These are phyloP conservation scores for Trichocomaceae sp. DNA, from an alignment of 2,329 filamentous ascomycete genomes.

Conservation along the genomic window DNA sequence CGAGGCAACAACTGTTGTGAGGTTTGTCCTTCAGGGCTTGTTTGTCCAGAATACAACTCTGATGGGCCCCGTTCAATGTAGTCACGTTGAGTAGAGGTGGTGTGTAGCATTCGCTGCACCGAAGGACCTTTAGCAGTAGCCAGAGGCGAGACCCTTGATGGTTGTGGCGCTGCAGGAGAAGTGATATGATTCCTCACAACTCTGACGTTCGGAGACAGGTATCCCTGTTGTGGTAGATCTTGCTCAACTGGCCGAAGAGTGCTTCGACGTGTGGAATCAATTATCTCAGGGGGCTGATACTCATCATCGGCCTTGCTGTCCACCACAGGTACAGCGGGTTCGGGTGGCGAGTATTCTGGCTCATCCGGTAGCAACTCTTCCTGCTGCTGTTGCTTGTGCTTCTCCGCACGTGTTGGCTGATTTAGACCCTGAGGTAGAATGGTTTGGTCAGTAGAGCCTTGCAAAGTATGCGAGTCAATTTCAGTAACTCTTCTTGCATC, in stretches of 20 bases:
- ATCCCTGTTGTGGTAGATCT: slow-evolving; percentile 28
- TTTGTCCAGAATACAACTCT: slow-evolving; percentile 29
- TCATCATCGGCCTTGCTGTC: slow-evolving; percentile 23
- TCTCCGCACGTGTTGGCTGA: slow-evolving; percentile 1
- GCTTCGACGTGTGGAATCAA: slow-evolving; percentile 37
- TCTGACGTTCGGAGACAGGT: slow-evolving; percentile 47
- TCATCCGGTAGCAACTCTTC: slow-evolving; percentile 31
- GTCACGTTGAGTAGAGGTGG: slow-evolving; percentile 26
- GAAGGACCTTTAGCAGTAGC: slow-evolving; percentile 47
- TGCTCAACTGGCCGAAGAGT: slow-evolving; percentile 35
- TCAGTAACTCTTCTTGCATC: slow-evolving; percentile 1
- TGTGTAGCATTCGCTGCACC: slow-evolving; percentile 45
- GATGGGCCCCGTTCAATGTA: slow-evolving; percentile 28
- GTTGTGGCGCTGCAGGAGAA: slow-evolving; percentile 67
- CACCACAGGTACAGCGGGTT: slow-evolving; percentile 31
- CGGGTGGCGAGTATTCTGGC: slow-evolving; percentile 44
- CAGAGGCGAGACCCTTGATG: slow-evolving; percentile 59
- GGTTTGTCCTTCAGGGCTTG: slow-evolving; percentile 39
- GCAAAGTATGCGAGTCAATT: slow-evolving; percentile 1
- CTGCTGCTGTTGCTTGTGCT: not conserved
- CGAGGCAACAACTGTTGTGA: slow-evolving; percentile 41
- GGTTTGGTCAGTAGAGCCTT: slow-evolving; percentile 13
- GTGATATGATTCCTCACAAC: slow-evolving; percentile 68
- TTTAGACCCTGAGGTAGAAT: slow-evolving; percentile 16
- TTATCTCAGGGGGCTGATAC: slow-evolving; percentile 19